Evolutionary conservation across 805 yeast species (phyloP), one percentile per base, ranked within the genome.

Genomic region (Schwanniomyces yamadae): DNA sequence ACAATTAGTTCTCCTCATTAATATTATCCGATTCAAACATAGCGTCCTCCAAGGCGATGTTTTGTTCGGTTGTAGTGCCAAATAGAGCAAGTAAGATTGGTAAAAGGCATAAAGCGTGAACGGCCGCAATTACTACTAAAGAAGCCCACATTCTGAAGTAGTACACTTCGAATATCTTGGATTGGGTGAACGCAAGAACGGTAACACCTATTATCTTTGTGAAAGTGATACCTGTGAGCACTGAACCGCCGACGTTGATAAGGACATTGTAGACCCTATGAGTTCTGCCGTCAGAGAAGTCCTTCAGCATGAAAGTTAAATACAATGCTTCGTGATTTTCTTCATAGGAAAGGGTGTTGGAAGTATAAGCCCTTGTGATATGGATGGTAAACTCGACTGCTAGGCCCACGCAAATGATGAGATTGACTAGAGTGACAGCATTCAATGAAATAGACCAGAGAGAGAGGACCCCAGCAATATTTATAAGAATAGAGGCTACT

Each of bases 141-240:
- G 89, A 69, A 9, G 85, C 62, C 98, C 98, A 91, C 96, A 91
- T 90, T 42, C 95, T 67, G 70, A 91, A 91, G 57, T 93, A 91
- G 59, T 87, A 91, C 1, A 91, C 77, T 47, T 88, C 95, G 59
- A 91, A 93, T 20, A 91, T 90, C 57, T 84, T 80, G 13, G 96
- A 86, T 44, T 77, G 68, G 0, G 98, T 87, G 57, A 90, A 89
- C 4, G 95, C 95, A 24, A 91, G 65, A 8, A 91, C 95, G 17
- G 73, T 59, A 1, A 91, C 88, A 1, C 99, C 99, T 47, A 93
- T 80, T 15, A 91, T 61, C 54, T 91, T 91, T 1, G 98, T 93
- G 46, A 88, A 54, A 3, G 95, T 84, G 34, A 91, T 91, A 2
- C 99, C 99, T 16, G 87, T 83, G 41, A 93, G 70, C 0, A 93